These are phyloP conservation scores for Isatis tinctoria DNA, from an alignment of 345 rosid species.

Conservation along the genomic window DNA sequence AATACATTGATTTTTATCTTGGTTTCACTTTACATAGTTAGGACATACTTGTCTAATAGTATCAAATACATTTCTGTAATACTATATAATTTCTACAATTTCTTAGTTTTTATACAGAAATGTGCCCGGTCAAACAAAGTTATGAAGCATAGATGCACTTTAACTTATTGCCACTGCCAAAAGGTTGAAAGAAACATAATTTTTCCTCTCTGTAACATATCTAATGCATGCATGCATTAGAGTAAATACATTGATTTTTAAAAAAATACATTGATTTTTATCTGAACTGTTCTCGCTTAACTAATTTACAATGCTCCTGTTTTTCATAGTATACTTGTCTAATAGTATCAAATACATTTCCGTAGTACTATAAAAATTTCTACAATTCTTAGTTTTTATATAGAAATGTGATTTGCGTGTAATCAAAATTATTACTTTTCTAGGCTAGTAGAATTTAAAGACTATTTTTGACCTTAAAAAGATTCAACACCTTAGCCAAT, in stretches of 20 bases:
- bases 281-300: background rate
- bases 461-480: background rate
- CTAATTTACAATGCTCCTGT: background rate
- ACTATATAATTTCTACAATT: too few relatives aligned
- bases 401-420: too few relatives aligned
- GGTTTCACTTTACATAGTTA: too few relatives aligned
- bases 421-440: background rate
- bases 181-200: background rate
- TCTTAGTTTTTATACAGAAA: background rate
- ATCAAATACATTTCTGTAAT: too few relatives aligned
- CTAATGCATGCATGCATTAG: background rate
- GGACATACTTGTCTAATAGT: too few relatives aligned
- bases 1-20: background rate
- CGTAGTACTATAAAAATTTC: background rate
- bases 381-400: background rate
- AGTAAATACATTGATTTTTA: too few relatives aligned
- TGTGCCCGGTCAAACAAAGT: slow-evolving; percentile 30
- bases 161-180: slow-evolving; percentile 22
- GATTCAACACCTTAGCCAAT: background rate
- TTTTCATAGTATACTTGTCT: background rate
- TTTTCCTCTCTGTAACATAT: background rate
- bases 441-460: background rate
- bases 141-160: slow-evolving; percentile 12
- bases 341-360: background rate
- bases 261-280: background rate